These are phyloP conservation scores for Medicago lupulina DNA, from an alignment of 306 rosid genomes.

Conservation along the genomic window DNA sequence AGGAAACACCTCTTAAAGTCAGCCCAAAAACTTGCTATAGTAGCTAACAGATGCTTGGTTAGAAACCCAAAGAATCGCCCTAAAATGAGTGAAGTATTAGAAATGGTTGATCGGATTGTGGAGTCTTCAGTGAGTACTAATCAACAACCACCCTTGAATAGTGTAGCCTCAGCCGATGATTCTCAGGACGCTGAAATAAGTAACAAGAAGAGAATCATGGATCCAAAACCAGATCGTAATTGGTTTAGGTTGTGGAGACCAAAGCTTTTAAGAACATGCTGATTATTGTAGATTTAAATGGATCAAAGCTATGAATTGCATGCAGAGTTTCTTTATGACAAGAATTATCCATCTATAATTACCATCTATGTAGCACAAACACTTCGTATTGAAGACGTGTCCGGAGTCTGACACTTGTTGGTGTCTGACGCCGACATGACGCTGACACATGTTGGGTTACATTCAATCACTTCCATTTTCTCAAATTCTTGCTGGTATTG, in stretches of 20 bases:
- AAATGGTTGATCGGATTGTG: slow-evolving; percentile 66
- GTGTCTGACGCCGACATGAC: no score
- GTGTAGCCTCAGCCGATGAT: slow-evolving; percentile 50
- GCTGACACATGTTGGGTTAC: no score
- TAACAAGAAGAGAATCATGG: slow-evolving; percentile 54
- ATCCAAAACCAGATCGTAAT: slow-evolving; percentile 51
- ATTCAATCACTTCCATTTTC: no score
- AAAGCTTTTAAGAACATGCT: slow-evolving; percentile 65
- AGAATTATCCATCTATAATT: slow-evolving; percentile 1
- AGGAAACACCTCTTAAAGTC: slow-evolving; percentile 70
- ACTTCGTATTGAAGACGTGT: no score
- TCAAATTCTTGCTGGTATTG: no score
- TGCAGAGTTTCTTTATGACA: slow-evolving; percentile 41
- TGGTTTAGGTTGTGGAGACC: slow-evolving; percentile 70
- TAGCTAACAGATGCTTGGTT: slow-evolving; percentile 87
- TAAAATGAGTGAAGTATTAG: slow-evolving; percentile 92
- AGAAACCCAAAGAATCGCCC: slow-evolving; percentile 87
- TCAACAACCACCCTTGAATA: slow-evolving; percentile 56
- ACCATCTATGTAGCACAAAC: no score
- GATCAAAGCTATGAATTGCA: slow-evolving; percentile 29
- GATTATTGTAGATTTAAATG: slow-evolving; percentile 44
- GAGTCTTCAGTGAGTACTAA: slow-evolving; percentile 50
- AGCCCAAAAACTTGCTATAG: slow-evolving; percentile 69
- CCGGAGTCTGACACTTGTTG: no score
- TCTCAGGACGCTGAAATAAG: slow-evolving; percentile 44